Conservation (phyloP, 108 stramenopile genomes). For the Pseudonitzschia multiseries region DNA sequence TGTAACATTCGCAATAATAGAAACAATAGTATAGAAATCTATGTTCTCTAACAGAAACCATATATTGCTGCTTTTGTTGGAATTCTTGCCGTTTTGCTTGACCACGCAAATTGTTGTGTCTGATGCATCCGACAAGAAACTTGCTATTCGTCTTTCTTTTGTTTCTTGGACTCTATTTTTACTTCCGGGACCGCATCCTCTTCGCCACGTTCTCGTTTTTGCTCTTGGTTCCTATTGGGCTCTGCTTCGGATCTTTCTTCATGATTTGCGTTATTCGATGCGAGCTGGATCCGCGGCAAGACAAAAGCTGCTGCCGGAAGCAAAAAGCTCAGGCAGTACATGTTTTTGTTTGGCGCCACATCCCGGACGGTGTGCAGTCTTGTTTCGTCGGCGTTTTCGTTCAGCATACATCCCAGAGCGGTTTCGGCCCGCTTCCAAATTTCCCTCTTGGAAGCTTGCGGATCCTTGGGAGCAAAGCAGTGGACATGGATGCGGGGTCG, state of each 20-base stretch:
- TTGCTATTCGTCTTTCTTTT: neutral
- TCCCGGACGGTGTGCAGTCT: constrained; percentile 66
- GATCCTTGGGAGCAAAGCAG: constrained; percentile 78
- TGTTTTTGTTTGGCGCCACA: constrained; percentile 84
- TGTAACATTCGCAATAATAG: too few species aligned
- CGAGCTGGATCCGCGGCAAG: constrained; percentile 26
- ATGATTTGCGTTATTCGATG: neutral
- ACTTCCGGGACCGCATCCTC: neutral
- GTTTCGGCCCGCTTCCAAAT: constrained; percentile 55
- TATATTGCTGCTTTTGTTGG: too few species aligned
- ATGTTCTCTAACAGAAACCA: too few species aligned
- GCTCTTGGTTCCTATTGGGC: constrained; percentile 2
- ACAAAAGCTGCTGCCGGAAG: constrained; percentile 53
- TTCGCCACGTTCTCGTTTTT: neutral
- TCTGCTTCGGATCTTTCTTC: neutral
- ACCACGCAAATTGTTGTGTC: too few species aligned
- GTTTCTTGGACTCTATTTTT: neutral
- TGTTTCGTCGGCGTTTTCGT: constrained; percentile 32
- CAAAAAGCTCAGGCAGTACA: constrained; percentile 79
- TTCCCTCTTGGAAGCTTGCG: constrained; percentile 32
- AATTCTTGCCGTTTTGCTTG: neutral
- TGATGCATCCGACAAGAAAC: too few species aligned
- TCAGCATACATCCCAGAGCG: constrained; percentile 68
- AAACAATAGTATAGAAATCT: too few species aligned
- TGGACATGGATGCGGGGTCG: constrained; percentile 76